Conservation (phyloP, 371 early-diverging fungal genomes). For the Smittium mucronatum region DNA sequence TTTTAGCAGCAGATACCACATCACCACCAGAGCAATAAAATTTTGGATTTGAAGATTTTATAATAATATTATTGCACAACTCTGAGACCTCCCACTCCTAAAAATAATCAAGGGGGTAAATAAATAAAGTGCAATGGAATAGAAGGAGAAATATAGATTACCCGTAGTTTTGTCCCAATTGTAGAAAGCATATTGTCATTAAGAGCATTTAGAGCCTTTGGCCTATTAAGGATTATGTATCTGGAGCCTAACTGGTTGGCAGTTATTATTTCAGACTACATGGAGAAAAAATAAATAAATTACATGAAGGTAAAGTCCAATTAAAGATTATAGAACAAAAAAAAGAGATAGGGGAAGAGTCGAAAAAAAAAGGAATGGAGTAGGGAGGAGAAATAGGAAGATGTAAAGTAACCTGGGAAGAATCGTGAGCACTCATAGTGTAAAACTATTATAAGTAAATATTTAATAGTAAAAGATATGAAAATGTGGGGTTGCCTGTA, state of each 20-base stretch:
- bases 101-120: neutral
- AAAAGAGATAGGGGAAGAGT: no score
- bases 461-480: no score
- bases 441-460: no score
- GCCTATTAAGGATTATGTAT: constrained; percentile 76
- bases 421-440: no score
- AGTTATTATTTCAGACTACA: constrained; percentile 33
- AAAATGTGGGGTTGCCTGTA: no score
- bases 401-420: no score
- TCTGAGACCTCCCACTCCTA: constrained; percentile 81
- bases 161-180: constrained; percentile 60
- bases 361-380: no score
- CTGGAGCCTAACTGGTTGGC: constrained; percentile 52
- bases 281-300: neutral
- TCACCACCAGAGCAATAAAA: constrained; percentile 98
- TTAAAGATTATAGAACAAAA: no score
- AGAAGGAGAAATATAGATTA: no score
- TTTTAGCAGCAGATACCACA: constrained; percentile 47
- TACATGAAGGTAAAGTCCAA: neutral
- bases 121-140: no score
- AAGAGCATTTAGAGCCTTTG: constrained; percentile 75
- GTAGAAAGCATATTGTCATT: constrained; percentile 73
- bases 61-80: constrained; percentile 69
- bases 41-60: constrained; percentile 57
- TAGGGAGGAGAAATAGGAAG: no score